Percentiles rank a stretch among this genome's conserved stretches.
These are phyloP conservation scores for Dactylonectria estremocensis DNA, from an alignment of 2,329 filamentous ascomycete genomes.

Conservation along the genomic window DNA sequence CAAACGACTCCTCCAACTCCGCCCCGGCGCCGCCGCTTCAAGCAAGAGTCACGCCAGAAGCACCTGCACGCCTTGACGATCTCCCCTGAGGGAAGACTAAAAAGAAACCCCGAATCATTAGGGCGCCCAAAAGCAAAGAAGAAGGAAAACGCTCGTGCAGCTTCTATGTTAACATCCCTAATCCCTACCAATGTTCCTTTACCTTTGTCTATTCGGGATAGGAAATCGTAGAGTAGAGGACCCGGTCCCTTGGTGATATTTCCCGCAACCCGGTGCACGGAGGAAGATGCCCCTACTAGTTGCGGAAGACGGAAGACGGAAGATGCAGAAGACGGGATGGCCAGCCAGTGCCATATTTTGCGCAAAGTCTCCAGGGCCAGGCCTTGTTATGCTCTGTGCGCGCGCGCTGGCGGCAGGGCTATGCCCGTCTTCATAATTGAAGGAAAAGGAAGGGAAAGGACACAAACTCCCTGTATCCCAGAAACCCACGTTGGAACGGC, in stretches of 20 bases:
- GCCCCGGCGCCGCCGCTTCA: not conserved
- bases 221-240: not conserved
- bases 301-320: no score
- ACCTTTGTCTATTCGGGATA: not conserved
- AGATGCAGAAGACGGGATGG: no score
- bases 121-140: not conserved
- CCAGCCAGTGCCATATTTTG: no score
- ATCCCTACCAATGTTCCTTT: constrained; percentile 3
- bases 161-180: not conserved
- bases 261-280: constrained; percentile 9
- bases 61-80: constrained; percentile 13
- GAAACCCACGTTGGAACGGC: constrained; percentile 9
- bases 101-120: not conserved
- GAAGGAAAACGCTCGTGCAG: constrained; percentile 8
- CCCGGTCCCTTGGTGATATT: not conserved
- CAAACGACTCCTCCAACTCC: not conserved
- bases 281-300: not conserved
- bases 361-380: no score
- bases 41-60: constrained; percentile 30
- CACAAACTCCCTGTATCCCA: constrained; percentile 2
- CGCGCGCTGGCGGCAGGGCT: not conserved
- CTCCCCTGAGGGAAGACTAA: not conserved
- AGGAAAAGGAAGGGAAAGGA: not conserved
- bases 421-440: not conserved
- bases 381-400: not conserved